Evolutionary conservation across 768 basidiomycete species (phyloP).

Genomic region (Rhodotorula sphaerocarpa): DNA sequence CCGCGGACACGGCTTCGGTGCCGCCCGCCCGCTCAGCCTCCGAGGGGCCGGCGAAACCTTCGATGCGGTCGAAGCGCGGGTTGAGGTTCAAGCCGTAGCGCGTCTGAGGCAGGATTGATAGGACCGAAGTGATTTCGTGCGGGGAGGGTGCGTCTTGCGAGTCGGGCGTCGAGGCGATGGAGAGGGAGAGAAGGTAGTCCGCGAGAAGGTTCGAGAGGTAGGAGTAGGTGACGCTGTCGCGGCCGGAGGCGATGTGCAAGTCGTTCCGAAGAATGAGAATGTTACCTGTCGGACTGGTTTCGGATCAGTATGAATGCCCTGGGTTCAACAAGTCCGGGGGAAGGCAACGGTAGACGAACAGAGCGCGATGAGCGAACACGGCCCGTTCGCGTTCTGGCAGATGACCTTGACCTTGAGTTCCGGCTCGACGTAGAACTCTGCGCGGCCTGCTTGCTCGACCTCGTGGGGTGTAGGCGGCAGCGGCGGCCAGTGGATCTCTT

Average conservation of each 20-base stretch:
- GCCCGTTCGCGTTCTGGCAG: slow-evolving; percentile 49
- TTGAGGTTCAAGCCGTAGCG: slow-evolving; percentile 86
- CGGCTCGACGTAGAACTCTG: not conserved
- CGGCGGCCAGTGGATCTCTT: slow-evolving; percentile 25
- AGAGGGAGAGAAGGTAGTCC: slow-evolving; percentile 58
- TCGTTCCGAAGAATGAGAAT: slow-evolving; percentile 77
- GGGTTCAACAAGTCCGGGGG: not conserved
- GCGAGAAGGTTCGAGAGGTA: slow-evolving; percentile 74
- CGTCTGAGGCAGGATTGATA: slow-evolving; percentile 67
- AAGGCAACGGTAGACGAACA: slow-evolving; percentile 47
- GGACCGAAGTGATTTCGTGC: slow-evolving; percentile 51
- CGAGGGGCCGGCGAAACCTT: slow-evolving; percentile 47
- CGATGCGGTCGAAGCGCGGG: slow-evolving; percentile 58
- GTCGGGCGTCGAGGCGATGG: slow-evolving; percentile 36
- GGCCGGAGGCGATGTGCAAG: slow-evolving; percentile 54
- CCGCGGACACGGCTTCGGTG: too few relatives aligned
- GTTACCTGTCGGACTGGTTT: slow-evolving; percentile 54
- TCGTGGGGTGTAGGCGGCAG: slow-evolving; percentile 19
- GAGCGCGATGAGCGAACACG: slow-evolving; percentile 84
- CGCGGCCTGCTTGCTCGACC: accelerated
- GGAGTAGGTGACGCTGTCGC: slow-evolving; percentile 61
- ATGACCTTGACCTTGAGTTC: slow-evolving; percentile 23
- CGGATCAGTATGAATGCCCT: not conserved
- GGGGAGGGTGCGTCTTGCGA: not conserved
- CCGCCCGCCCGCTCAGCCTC: too few relatives aligned